These are phyloP conservation scores for Mycena chlorophos DNA, from an alignment of 768 basidiomycete species.

Conservation along the genomic window DNA sequence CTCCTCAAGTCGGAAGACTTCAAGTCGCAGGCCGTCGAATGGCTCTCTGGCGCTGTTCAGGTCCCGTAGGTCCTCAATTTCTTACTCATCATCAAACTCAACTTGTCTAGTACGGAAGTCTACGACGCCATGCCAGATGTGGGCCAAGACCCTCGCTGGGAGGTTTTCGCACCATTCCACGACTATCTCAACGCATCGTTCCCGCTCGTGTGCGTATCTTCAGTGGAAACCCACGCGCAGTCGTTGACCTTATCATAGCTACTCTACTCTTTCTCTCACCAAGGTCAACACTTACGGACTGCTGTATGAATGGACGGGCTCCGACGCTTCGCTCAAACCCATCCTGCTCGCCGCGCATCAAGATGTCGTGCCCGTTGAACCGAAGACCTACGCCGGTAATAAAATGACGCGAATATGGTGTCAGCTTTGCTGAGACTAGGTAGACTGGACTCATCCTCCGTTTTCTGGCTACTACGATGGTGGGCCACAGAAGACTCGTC, in stretches of 20 bases:
- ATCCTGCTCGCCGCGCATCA: constrained; percentile 69
- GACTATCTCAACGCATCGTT: constrained; percentile 41
- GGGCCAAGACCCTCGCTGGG: constrained; percentile 50
- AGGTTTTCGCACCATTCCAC: constrained; percentile 40
- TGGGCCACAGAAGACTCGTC: constrained; percentile 17
- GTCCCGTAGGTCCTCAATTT: constrained; percentile 23
- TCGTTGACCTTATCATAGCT: constrained; percentile 37
- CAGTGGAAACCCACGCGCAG: neutral
- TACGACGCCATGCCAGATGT: constrained; percentile 50
- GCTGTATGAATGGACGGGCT: constrained; percentile 72
- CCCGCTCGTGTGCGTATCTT: constrained; percentile 61
- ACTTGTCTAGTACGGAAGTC: constrained; percentile 45
- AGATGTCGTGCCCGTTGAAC: constrained; percentile 66
- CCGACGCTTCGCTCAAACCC: constrained; percentile 63
- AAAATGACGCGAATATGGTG: too few species aligned
- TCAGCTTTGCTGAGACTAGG: neutral
- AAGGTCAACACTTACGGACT: constrained; percentile 78
- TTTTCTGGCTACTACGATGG: constrained; percentile 61
- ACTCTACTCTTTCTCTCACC: constrained; percentile 57
- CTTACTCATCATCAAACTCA: neutral
- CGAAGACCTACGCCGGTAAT: constrained; percentile 40
- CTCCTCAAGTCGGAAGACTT: neutral
- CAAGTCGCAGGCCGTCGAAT: neutral
- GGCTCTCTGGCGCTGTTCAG: constrained; percentile 6
- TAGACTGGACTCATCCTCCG: constrained; percentile 56